phyloP scores from a whole-genome alignment of 2,329 filamentous ascomycete genomes.

The Hansfordia pulvinata region DNA sequence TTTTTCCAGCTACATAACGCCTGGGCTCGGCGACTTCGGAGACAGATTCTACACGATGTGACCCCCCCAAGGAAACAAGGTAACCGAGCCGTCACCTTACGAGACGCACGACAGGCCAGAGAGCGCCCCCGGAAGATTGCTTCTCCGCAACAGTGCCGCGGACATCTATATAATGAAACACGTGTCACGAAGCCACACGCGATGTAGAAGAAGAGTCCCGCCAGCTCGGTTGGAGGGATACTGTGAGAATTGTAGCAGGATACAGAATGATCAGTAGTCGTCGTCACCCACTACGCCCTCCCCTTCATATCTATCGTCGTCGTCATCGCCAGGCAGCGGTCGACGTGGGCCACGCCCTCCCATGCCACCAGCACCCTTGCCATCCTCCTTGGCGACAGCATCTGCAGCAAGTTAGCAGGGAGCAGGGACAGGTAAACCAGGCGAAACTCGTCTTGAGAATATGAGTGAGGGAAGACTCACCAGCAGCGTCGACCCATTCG shows the following conservation, averaged over 20 bases:
- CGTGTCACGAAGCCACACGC: too few species aligned
- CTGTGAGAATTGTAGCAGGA: too few species aligned
- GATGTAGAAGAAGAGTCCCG: too few species aligned
- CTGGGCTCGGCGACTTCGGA: constrained; percentile 88
- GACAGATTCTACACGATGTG: constrained; percentile 93
- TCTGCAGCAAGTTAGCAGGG: constrained; percentile 18
- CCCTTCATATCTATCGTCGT: constrained; percentile 40
- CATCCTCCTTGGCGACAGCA: constrained; percentile 32
- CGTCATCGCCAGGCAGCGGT: constrained; percentile 31
- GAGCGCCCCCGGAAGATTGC: too few species aligned
- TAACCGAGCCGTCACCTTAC: constrained; percentile 2
- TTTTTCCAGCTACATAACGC: constrained; percentile 74
- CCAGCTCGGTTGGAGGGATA: too few species aligned
- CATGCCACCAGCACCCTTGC: constrained; percentile 7
- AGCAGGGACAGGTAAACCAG: background rate
- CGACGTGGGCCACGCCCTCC: too few species aligned
- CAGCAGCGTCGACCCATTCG: constrained; percentile 88
- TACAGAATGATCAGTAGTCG: too few species aligned
- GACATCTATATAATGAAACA: too few species aligned
- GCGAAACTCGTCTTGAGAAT: constrained; percentile 7
- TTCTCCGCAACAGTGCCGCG: too few species aligned
- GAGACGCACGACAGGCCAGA: too few species aligned
- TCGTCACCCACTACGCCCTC: constrained; percentile 40
- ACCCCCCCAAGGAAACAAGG: too few species aligned
- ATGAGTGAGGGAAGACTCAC: constrained; percentile 21